Percentiles rank a stretch among this genome's conserved stretches.
Conservation (phyloP, 2,329 filamentous ascomycete species). For the Pseudogymnoascus sp. region DNA sequence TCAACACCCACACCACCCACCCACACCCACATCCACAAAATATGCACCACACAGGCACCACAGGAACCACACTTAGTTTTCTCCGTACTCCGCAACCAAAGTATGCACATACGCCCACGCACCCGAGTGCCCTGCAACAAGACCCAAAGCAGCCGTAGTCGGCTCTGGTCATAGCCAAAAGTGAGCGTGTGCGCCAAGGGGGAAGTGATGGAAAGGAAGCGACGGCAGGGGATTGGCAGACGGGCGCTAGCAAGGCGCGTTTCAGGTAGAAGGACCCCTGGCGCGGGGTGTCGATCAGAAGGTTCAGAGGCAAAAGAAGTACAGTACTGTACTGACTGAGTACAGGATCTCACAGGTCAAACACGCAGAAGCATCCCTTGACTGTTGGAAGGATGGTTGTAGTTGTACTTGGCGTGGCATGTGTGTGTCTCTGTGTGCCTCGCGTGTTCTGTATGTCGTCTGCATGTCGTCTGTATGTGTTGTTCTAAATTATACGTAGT, state of each 20-base stretch:
- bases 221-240: not conserved
- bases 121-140: not conserved
- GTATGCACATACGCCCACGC: not conserved
- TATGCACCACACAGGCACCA: not conserved
- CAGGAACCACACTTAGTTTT: not conserved
- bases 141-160: not conserved
- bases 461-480: not conserved
- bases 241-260: not conserved
- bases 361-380: not conserved
- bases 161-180: not conserved
- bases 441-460: not conserved
- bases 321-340: not conserved
- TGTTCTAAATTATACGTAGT: not conserved
- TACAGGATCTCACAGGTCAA: not conserved
- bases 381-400: not conserved
- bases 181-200: not conserved
- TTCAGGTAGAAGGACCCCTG: constrained; percentile 7
- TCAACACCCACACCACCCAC: constrained; percentile 2
- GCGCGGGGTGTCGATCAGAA: constrained; percentile 4
- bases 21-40: not conserved
- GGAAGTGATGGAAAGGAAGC: not conserved
- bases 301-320: not conserved
- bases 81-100: not conserved
- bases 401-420: not conserved
- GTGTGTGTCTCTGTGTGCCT: not conserved